Evolutionary conservation across 2,329 filamentous ascomycete genomes (phyloP).

Genomic region (Malbranchea zuffiana): DNA sequence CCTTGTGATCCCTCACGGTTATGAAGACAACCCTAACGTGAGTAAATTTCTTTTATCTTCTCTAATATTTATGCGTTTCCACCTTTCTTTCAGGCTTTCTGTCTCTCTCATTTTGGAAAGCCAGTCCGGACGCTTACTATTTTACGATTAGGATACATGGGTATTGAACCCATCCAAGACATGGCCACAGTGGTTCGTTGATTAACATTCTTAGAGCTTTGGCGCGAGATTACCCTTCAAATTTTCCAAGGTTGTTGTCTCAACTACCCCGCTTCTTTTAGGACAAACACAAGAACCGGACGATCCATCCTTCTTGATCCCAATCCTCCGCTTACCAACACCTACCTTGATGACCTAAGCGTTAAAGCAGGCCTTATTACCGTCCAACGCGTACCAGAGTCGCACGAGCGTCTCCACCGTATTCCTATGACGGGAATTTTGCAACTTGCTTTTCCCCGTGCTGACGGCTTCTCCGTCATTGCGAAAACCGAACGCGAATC

Average conservation of each 20-base stretch:
- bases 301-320: too few species aligned
- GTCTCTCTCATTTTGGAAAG: background rate
- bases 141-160: too few species aligned
- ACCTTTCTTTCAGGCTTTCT: background rate
- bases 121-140: background rate
- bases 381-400: conserved; percentile 12
- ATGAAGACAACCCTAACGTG: conserved; percentile 8
- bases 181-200: too few species aligned
- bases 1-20: conserved; percentile 3
- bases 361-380: conserved; percentile 9
- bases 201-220: too few species aligned
- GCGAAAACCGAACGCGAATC: conserved; percentile 6
- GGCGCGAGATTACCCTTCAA: too few species aligned
- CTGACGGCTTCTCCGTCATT: conserved; percentile 12
- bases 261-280: too few species aligned
- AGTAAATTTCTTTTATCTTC: background rate
- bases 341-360: conserved; percentile 12
- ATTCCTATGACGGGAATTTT: conserved; percentile 12
- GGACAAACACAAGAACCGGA: conserved; percentile 14
- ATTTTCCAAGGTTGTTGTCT: too few species aligned
- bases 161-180: too few species aligned
- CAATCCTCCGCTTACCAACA: conserved; percentile 12
- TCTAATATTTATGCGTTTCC: background rate
- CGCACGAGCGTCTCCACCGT: conserved; percentile 13
- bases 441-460: conserved; percentile 9